phyloP scores from a whole-genome alignment of 306 rosid genomes.

The Acacia melanoxylon region DNA sequence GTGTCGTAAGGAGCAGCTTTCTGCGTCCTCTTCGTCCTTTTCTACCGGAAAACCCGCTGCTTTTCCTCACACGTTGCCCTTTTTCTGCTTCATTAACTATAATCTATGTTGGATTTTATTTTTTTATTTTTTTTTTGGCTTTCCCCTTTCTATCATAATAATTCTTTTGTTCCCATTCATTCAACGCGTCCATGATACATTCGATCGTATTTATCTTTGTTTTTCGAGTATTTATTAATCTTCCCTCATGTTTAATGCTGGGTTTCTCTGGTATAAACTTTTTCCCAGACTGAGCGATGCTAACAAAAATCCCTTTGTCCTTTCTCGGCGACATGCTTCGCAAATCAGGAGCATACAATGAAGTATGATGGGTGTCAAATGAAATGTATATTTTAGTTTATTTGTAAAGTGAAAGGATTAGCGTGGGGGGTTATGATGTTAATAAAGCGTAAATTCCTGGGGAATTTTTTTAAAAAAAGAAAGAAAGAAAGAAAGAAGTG shows the following conservation, averaged over 20 bases:
- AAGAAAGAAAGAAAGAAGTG: too few species aligned
- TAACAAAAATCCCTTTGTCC: not conserved
- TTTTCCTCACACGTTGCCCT: slow-evolving; percentile 58
- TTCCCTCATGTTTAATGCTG: not conserved
- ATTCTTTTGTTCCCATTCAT: not conserved
- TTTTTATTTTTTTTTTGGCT: not conserved
- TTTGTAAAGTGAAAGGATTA: not conserved
- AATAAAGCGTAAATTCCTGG: too few species aligned
- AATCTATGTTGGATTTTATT: not conserved
- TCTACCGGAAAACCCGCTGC: slow-evolving; percentile 96
- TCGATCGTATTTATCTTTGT: not conserved
- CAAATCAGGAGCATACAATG: not conserved
- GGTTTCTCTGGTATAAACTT: not conserved
- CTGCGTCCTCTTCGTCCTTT: slow-evolving; percentile 52
- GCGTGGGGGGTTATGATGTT: not conserved
- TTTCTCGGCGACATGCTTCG: not conserved
- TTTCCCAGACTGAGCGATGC: not conserved
- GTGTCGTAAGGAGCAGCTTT: slow-evolving; percentile 50
- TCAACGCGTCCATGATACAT: not conserved
- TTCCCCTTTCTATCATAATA: not conserved
- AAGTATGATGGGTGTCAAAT: too few species aligned
- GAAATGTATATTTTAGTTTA: not conserved
- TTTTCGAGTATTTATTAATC: not conserved
- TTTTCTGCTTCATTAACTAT: slow-evolving; percentile 32
- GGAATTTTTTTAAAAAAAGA: too few species aligned